phyloP scores from a whole-genome alignment of 2,329 filamentous ascomycete species.

The Penicillium sp. region DNA sequence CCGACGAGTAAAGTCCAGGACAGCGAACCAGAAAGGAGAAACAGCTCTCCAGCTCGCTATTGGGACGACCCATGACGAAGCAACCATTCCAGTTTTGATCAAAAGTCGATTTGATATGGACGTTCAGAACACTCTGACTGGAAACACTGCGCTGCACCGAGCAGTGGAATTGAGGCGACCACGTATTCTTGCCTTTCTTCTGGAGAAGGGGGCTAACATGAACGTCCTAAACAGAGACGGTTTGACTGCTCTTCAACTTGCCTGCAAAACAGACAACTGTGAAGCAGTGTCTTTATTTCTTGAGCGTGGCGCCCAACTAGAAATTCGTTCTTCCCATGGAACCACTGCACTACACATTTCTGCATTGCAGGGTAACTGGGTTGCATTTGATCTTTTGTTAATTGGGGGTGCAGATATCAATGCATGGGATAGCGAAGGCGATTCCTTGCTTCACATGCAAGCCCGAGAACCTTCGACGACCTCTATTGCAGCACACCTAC shows the following conservation, averaged over 20 bases:
- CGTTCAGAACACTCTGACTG: conserved; percentile 22
- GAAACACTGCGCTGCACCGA: conserved; percentile 30
- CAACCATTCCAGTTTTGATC: conserved; percentile 31
- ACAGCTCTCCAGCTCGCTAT: conserved; percentile 29
- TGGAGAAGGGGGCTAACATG: conserved; percentile 29
- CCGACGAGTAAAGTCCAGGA: conserved; percentile 15
- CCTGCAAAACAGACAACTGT: conserved; percentile 28
- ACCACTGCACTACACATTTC: conserved; percentile 29
- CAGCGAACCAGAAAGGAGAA: conserved; percentile 18
- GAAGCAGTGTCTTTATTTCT: conserved; percentile 31
- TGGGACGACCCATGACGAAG: conserved; percentile 29
- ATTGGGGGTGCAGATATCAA: conserved; percentile 33
- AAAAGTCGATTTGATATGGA: conserved; percentile 27
- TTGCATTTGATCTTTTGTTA: conserved; percentile 31
- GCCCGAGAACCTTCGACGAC: conserved; percentile 13
- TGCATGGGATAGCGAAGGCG: conserved; percentile 28
- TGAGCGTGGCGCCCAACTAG: conserved; percentile 25
- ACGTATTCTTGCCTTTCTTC: conserved; percentile 28
- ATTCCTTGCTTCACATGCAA: conserved; percentile 30
- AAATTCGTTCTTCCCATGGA: conserved; percentile 22
- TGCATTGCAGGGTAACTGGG: conserved; percentile 25
- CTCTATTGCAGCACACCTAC: conserved; percentile 23
- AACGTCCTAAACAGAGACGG: conserved; percentile 27
- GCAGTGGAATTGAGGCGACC: conserved; percentile 25
- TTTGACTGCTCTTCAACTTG: conserved; percentile 30